phyloP scores from a whole-genome alignment of 768 basidiomycete species.

The Tylopilus rubrobrunneus region DNA sequence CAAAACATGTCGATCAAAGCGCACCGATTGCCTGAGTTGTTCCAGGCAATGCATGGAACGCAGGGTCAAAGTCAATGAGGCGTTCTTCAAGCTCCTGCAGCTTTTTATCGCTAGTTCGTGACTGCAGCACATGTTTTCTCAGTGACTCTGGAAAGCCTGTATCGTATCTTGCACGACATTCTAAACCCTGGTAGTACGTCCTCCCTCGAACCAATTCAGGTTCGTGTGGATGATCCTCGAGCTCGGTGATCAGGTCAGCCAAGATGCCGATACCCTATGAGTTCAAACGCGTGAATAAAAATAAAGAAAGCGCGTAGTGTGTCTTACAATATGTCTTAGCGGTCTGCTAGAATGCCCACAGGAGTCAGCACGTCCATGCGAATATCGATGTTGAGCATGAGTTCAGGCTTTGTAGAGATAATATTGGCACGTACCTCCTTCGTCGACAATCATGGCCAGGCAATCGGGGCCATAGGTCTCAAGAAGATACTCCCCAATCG shows the following conservation, averaged over 20 bases:
- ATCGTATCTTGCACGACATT: conserved; percentile 30
- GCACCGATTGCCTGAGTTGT: conserved; percentile 29
- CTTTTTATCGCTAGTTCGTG: conserved; percentile 20
- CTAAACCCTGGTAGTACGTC: too few relatives aligned
- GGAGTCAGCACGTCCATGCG: conserved; percentile 41
- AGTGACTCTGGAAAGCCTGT: conserved; percentile 28
- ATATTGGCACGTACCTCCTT: conserved; percentile 39
- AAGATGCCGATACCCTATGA: too few relatives aligned
- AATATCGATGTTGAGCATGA: conserved; percentile 26
- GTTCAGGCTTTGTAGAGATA: conserved; percentile 31
- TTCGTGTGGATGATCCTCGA: too few relatives aligned
- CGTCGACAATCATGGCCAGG: conserved; percentile 55
- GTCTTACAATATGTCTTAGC: conserved; percentile 45
- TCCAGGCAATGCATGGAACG: conserved; percentile 16
- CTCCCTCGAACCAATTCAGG: too few relatives aligned
- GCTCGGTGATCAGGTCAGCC: too few relatives aligned
- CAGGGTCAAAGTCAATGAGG: conserved; percentile 21
- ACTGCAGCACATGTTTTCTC: conserved; percentile 20
- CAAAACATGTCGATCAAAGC: conserved; percentile 1
- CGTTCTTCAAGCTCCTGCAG: conserved; percentile 10
- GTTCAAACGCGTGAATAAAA: conserved; percentile 3
- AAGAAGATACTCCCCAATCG: conserved; percentile 39
- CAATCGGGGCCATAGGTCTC: conserved; percentile 43
- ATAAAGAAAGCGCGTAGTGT: conserved; percentile 18
- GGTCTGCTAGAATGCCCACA: conserved; percentile 55